Evolutionary conservation across 2,329 filamentous ascomycete species (phyloP).

Genomic region (Colletotrichum tanaceti): DNA sequence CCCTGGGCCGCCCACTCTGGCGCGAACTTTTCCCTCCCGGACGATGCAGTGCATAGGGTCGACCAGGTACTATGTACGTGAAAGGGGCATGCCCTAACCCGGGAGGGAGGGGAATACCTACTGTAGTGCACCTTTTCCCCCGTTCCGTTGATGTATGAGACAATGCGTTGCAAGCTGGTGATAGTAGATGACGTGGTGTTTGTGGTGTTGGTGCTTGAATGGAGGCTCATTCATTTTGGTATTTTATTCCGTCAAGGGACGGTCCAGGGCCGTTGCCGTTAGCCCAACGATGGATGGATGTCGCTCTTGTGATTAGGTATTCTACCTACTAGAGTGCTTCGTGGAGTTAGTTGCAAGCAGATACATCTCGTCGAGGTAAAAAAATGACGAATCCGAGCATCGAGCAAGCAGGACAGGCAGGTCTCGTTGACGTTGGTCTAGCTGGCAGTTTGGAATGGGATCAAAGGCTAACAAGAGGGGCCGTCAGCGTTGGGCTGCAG

Average conservation of each 20-base stretch:
- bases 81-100: conserved; percentile 32
- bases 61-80: conserved; percentile 1
- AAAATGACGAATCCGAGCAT: background rate
- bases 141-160: background rate
- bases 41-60: conserved; percentile 21
- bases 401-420: background rate
- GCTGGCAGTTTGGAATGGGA: background rate
- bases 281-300: background rate
- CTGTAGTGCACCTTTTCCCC: background rate
- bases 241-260: background rate
- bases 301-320: no score
- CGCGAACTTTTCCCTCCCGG: conserved; percentile 15
- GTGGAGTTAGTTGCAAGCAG: no score
- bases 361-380: background rate
- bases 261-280: background rate
- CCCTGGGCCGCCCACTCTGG: conserved; percentile 17
- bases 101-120: conserved; percentile 16
- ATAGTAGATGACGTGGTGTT: no score
- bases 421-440: background rate
- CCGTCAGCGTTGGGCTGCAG: conserved; percentile 31
- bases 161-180: background rate
- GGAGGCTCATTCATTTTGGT: background rate
- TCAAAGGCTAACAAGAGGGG: conserved; percentile 38
- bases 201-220: no score
- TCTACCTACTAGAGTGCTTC: no score